Conservation (phyloP, 352 stramenopile species). For the Phytophthora macrochlamydospora region DNA sequence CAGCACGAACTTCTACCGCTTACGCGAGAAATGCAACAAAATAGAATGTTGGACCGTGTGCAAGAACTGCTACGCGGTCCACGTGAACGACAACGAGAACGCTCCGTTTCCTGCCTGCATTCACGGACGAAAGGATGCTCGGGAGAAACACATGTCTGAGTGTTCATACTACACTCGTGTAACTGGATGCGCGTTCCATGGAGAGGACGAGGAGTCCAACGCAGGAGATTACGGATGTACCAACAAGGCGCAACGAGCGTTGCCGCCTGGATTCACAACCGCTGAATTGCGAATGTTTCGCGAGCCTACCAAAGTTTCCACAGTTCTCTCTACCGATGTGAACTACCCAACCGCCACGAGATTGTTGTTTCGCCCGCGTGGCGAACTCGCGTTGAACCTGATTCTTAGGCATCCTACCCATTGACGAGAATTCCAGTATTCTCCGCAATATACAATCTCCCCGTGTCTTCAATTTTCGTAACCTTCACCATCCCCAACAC, state of each 20-base stretch:
- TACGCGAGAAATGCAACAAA: conserved; percentile 10
- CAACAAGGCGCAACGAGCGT: background rate
- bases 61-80: conserved; percentile 7
- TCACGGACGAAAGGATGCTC: background rate
- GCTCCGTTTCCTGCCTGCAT: conserved; percentile 1
- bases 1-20: conserved; percentile 5
- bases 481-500: too few relatives aligned
- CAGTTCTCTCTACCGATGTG: too few relatives aligned
- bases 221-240: background rate
- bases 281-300: background rate
- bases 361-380: too few relatives aligned
- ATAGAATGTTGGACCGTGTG: conserved; percentile 7
- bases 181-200: background rate
- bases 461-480: too few relatives aligned
- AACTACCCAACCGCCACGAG: too few relatives aligned
- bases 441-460: too few relatives aligned
- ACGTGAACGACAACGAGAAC: background rate
- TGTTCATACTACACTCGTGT: conserved; percentile 5
- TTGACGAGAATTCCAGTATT: too few relatives aligned
- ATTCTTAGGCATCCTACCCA: too few relatives aligned
- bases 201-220: background rate
- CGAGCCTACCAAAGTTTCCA: too few relatives aligned
- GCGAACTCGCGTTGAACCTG: too few relatives aligned
- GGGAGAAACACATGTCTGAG: background rate
- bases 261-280: background rate